These are phyloP conservation scores for Russula sp. DNA, from an alignment of 768 basidiomycete genomes.

Conservation along the genomic window DNA sequence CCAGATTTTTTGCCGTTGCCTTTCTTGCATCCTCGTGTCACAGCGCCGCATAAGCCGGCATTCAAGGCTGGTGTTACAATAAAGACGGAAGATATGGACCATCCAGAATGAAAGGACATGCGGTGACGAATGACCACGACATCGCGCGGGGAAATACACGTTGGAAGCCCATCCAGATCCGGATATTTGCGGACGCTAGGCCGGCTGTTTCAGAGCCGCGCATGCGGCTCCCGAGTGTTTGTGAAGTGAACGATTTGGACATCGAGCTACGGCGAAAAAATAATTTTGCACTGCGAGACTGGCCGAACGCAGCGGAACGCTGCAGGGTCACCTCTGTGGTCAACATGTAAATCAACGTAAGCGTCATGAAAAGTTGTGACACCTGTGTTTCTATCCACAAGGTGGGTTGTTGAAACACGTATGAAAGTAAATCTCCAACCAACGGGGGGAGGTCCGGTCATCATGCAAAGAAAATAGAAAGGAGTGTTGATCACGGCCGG, in stretches of 20 bases:
- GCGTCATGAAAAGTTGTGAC: neutral
- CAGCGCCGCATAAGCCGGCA: conserved; percentile 15
- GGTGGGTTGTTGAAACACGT: neutral
- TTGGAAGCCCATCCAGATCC: neutral
- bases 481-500: neutral
- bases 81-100: neutral
- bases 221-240: neutral
- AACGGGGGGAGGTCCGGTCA: neutral
- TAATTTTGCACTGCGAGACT: neutral
- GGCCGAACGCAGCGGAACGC: neutral
- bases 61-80: conserved; percentile 4
- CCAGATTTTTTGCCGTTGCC: conserved; percentile 14
- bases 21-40: conserved; percentile 11
- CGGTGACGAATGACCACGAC: neutral
- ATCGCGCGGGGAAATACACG: conserved; percentile 1
- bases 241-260: neutral
- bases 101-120: conserved; percentile 4
- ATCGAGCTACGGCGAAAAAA: neutral
- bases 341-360: neutral
- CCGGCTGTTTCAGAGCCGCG: neutral
- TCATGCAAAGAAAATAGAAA: neutral
- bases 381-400: neutral
- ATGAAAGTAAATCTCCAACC: neutral
- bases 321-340: neutral
- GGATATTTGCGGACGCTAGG: neutral